A percentile compares a stretch with the other conserved stretches of the same genome.
phyloP scores from a whole-genome alignment of 1,139 yeast species.

The Fermentozyma sake region DNA sequence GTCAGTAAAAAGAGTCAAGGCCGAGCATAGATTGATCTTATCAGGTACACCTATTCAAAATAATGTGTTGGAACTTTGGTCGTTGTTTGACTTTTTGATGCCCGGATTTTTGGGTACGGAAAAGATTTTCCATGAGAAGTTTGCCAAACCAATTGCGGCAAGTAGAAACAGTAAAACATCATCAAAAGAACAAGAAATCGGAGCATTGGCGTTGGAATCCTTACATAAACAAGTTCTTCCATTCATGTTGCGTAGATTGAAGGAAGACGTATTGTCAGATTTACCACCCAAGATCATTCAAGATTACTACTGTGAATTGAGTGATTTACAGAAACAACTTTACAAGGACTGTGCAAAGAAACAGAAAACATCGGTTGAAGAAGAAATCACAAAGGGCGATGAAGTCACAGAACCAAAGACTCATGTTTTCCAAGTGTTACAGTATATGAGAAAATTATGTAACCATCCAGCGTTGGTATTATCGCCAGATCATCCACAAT shows the following conservation, averaged over 20 bases:
- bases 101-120: slow-evolving; percentile 98
- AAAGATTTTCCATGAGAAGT: slow-evolving; percentile 88
- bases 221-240: slow-evolving; percentile 95
- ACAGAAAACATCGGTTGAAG: slow-evolving; percentile 69
- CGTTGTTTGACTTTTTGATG: slow-evolving; percentile 94
- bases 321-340: slow-evolving; percentile 81
- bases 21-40: slow-evolving; percentile 85
- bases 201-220: slow-evolving; percentile 93
- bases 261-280: slow-evolving; percentile 94
- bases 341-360: slow-evolving; percentile 90
- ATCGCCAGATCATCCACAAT: slow-evolving; percentile 82
- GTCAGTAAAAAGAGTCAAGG: slow-evolving; percentile 75
- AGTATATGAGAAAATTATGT: slow-evolving; percentile 94
- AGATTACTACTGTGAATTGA: slow-evolving; percentile 94
- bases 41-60: slow-evolving; percentile 99
- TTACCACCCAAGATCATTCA: slow-evolving; percentile 98
- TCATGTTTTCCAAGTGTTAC: slow-evolving; percentile 95
- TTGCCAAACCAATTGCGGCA: slow-evolving; percentile 96
- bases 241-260: slow-evolving; percentile 89
- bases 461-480: slow-evolving; percentile 96
- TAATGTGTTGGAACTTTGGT: slow-evolving; percentile 95
- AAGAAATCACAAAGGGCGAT: slow-evolving; percentile 46
- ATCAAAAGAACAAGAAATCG: slow-evolving; percentile 93
- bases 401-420: slow-evolving; percentile 59
- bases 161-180: slow-evolving; percentile 88